Conservation (phyloP, 495 filamentous ascomycete genomes). For the Aspergillus hancockii region DNA sequence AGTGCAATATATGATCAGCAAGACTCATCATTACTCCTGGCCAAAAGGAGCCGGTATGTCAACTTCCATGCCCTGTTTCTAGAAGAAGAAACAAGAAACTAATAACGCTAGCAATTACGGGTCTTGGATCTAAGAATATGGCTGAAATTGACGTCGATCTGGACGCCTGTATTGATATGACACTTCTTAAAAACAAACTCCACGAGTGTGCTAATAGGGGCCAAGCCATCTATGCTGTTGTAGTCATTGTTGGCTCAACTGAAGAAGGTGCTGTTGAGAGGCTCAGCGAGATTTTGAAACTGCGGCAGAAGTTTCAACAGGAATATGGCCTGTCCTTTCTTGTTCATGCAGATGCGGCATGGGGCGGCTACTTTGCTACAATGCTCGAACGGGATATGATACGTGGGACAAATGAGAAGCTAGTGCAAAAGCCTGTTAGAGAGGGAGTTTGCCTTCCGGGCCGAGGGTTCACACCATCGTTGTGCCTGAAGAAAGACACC, state of each 20-base stretch:
- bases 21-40: slow-evolving; percentile 50
- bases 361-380: slow-evolving; percentile 52
- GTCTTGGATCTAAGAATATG: slow-evolving; percentile 43
- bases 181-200: slow-evolving; percentile 30
- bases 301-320: slow-evolving; percentile 39
- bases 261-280: slow-evolving; percentile 45
- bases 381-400: slow-evolving; percentile 30
- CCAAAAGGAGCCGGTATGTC: slow-evolving; percentile 44
- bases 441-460: too few relatives aligned
- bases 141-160: slow-evolving; percentile 39
- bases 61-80: too few relatives aligned
- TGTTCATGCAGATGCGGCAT: slow-evolving; percentile 49
- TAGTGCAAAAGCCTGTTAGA: too few relatives aligned
- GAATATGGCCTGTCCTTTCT: slow-evolving; percentile 43
- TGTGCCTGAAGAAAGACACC: slow-evolving; percentile 25
- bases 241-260: slow-evolving; percentile 33
- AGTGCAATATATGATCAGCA: slow-evolving; percentile 32
- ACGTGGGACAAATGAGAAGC: too few relatives aligned
- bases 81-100: background rate
- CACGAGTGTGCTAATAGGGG: slow-evolving; percentile 27
- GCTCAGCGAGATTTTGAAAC: slow-evolving; percentile 33
- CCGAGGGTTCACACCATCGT: slow-evolving; percentile 10
- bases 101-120: slow-evolving; percentile 40
- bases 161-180: slow-evolving; percentile 35
- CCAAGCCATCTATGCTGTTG: slow-evolving; percentile 33